Base-by-base conservation (phyloP, 2,329 filamentous ascomycete genomes). In the Aspergillus aculeatinus region DNA sequence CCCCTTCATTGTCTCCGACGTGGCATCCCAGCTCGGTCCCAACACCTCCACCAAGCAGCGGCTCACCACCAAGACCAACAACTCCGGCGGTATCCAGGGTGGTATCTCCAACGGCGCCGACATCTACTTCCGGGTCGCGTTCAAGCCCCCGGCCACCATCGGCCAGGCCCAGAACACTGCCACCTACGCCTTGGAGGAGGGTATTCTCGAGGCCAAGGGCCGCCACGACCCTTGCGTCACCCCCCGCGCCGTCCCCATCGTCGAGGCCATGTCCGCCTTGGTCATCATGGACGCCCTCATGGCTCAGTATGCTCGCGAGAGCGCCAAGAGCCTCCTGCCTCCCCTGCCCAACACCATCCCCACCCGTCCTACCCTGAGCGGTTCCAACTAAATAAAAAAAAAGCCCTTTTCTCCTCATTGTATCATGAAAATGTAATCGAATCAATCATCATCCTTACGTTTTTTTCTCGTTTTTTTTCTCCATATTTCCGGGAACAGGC, bases 81-180 rank as follows among this genome's bases (percentile, higher is more conserved):
- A 96, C 82, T 94, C 89, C 2, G 94, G 94, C 12, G 95, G 94
- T 65, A 91, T 98, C 68, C 94, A 98, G 80, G 95, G 94, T 48
- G 94, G 94, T 55, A 98, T 98, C 77, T 89, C 90, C 54, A 98
- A 98, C 77, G 95, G 94, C 60, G 91, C 91, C 42, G 89, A 88
- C 60, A 92, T 98, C 79, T 98, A 95, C 83, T 98, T 98, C 85
- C 87, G 90, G 54, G 89, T 96, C 5, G 93, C 87, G 16, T 98
- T 98, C 86, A 98, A 98, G 83, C 91, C 94, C 10, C 88, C 94
- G 2, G 93, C 94, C 31, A 98, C 95, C 3, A 98, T 98, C 72
- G 89, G 91, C 50, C 89, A 94, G 78, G 89, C 90, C 48, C 94
- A 98, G 80, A 84, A 83, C 14, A 98, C 95, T 0, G 87, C 88